phyloP scores from a whole-genome alignment of 805 yeast species.

The Metschnikowia koreensis region DNA sequence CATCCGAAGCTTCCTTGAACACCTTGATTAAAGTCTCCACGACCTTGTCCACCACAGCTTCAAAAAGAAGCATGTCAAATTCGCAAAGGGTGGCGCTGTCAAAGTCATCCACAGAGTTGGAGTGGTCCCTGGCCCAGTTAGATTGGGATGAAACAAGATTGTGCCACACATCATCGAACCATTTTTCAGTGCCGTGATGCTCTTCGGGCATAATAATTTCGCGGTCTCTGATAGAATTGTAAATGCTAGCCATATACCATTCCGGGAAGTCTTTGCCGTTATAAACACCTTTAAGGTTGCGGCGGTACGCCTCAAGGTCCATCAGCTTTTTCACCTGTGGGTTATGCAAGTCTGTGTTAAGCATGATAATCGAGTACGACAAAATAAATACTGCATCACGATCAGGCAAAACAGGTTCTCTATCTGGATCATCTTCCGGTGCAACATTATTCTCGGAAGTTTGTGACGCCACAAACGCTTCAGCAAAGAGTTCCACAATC shows the following conservation, averaged over 20 bases:
- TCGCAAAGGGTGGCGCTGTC: conserved; percentile 38
- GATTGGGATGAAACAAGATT: conserved; percentile 55
- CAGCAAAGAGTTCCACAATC: conserved; percentile 82
- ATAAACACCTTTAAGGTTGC: conserved; percentile 77
- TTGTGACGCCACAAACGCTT: conserved; percentile 70
- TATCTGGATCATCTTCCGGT: conserved; percentile 23
- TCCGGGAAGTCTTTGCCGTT: conserved; percentile 74
- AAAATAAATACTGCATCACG: conserved; percentile 85
- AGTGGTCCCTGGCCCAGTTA: conserved; percentile 17
- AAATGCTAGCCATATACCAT: conserved; percentile 82
- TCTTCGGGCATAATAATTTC: conserved; percentile 99
- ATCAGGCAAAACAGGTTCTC: conserved; percentile 58
- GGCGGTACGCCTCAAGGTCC: conserved; percentile 79
- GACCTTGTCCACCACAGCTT: conserved; percentile 58
- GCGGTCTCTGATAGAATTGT: conserved; percentile 71
- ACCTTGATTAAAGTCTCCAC: conserved; percentile 71
- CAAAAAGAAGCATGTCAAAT: conserved; percentile 73
- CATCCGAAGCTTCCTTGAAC: conserved; percentile 87
- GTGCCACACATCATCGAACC: conserved; percentile 88
- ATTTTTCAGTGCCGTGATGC: conserved; percentile 86
- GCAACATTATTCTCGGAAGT: conserved; percentile 23
- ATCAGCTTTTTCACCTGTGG: conserved; percentile 91
- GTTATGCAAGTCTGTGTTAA: conserved; percentile 90
- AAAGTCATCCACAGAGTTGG: conserved; percentile 14
- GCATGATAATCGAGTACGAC: conserved; percentile 88